Conservation (phyloP, 768 basidiomycete genomes). For the Hygrophoropsis aurantiaca region DNA sequence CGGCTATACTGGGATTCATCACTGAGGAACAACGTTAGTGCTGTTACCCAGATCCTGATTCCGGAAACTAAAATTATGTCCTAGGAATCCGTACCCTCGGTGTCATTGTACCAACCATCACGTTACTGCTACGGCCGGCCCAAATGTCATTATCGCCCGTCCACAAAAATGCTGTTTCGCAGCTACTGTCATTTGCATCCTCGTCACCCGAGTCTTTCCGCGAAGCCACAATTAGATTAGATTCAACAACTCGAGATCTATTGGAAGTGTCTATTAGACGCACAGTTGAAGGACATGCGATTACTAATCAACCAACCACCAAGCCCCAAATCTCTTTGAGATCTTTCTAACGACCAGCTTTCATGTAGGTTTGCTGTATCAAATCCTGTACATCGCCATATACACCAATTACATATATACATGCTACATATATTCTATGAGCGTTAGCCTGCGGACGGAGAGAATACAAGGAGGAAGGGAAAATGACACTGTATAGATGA, state of each 20-base stretch:
- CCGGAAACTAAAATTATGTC: constrained; percentile 11
- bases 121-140: constrained; percentile 63
- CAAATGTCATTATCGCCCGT: constrained; percentile 42
- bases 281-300: constrained; percentile 54
- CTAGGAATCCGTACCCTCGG: constrained; percentile 67
- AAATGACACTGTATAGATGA: no score
- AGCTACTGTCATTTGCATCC: constrained; percentile 73
- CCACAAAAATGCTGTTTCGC: constrained; percentile 59
- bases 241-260: constrained; percentile 51
- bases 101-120: constrained; percentile 73
- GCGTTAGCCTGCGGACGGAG: no score
- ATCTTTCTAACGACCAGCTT: constrained; percentile 56
- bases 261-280: constrained; percentile 80
- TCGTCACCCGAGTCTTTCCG: constrained; percentile 77
- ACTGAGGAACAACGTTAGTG: constrained; percentile 63
- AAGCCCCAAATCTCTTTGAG: constrained; percentile 81
- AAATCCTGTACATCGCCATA: no score
- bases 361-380: no score
- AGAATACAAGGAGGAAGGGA: no score
- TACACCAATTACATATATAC: no score
- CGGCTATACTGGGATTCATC: constrained; percentile 57
- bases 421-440: no score
- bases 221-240: constrained; percentile 73
- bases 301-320: constrained; percentile 33
- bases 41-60: neutral